Base-by-base conservation (phyloP, 164 flowering plant genomes). In the Berberis vulgaris region DNA sequence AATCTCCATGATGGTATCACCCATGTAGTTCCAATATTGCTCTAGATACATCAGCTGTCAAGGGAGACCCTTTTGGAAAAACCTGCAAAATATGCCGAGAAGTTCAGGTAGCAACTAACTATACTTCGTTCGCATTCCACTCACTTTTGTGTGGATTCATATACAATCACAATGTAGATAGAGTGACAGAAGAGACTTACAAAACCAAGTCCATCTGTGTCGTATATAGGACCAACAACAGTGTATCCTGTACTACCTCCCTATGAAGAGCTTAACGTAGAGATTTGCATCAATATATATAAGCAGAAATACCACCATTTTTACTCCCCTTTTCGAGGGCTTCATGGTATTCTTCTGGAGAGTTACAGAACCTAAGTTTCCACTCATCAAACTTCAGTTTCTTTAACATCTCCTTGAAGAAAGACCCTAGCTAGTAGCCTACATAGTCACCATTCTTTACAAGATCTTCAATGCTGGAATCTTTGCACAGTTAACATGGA, bases 301-400 rank as follows among this genome's bases (percentile, higher is more conserved):
- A n/a, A n/a, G 87, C 92, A 65, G 74, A 74, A 61, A 84, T 67
- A 6, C 86, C 83, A 40, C 83, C 83, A 39, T 74, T 67, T 7
- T 44, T 6, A 67, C 67, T 69, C 45, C 81, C 81, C n/a, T n/a
- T n/a, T n/a, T n/a, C n/a, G n/a, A n/a, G n/a, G n/a, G n/a, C n/a
- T n/a, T n/a, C n/a, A n/a, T n/a, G n/a, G n/a, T n/a, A n/a, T n/a
- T n/a, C n/a, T n/a, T n/a, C n/a, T n/a, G n/a, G n/a, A n/a, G n/a
- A n/a, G 54, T 50, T 50, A 10, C n/a, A 50, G 54, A 4, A 12
- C 13, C n/a, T 50, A 50, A 50, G 54, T 26, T 50, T 1, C 4
- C 13, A 50, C 54, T 50, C 54, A 2, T 50, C n/a, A 10, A 50
- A 50, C 0, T 50, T 50, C 13, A 50, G n/a, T 2, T 50, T 1